phyloP scores from a whole-genome alignment of 1,284 basidiomycete species.

The Ustilago xerochloae region DNA sequence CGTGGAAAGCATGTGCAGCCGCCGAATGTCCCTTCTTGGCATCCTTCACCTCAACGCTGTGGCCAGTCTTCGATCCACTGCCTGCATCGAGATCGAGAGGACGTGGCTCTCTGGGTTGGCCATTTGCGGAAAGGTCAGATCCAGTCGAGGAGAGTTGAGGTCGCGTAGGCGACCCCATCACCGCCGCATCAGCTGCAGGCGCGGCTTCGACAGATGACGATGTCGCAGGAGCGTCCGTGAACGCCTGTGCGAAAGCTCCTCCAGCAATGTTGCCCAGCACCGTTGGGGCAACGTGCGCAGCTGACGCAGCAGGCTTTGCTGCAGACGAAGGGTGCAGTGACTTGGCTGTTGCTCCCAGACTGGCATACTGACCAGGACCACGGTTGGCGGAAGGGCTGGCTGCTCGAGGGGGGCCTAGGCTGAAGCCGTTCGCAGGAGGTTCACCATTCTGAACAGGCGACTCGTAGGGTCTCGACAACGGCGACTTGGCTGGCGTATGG shows the following conservation, averaged over 20 bases:
- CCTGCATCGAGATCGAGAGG: neutral
- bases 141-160: slow-evolving; percentile 15
- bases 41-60: neutral
- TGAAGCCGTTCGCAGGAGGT: slow-evolving; percentile 32
- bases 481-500: slow-evolving; percentile 48
- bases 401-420: slow-evolving; percentile 39
- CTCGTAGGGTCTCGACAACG: slow-evolving; percentile 42
- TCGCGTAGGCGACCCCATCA: slow-evolving; percentile 1
- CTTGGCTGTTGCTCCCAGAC: slow-evolving; percentile 25
- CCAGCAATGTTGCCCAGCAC: slow-evolving; percentile 21
- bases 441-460: slow-evolving; percentile 19
- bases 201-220: neutral
- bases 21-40: slow-evolving; percentile 2
- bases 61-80: neutral
- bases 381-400: slow-evolving; percentile 29
- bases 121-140: neutral
- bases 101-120: neutral
- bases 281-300: neutral
- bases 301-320: neutral
- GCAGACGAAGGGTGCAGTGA: slow-evolving; percentile 32
- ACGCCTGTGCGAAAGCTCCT: slow-evolving; percentile 14
- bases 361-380: slow-evolving; percentile 11
- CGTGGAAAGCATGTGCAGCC: slow-evolving; percentile 24
- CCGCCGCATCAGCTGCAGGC: neutral
- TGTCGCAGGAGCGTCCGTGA: slow-evolving; percentile 3